phyloP scores from a whole-genome alignment of 2,329 filamentous ascomycete species.

The Thelonectria blattea region DNA sequence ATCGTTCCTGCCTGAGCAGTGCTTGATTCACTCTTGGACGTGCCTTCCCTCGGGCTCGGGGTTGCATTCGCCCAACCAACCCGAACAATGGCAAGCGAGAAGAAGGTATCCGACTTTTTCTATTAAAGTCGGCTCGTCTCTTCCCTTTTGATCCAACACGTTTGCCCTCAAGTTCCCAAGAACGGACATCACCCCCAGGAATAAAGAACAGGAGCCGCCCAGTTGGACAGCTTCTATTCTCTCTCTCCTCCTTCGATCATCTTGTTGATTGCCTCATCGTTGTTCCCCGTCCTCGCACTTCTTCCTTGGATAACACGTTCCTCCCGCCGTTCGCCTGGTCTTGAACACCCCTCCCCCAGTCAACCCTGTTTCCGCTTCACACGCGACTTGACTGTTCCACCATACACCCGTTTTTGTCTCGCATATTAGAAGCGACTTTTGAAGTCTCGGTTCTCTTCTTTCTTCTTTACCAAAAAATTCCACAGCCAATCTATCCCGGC shows the following conservation, averaged over 20 bases:
- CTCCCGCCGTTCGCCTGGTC: neutral
- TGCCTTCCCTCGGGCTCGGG: slow-evolving; percentile 9
- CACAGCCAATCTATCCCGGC: slow-evolving; percentile 25
- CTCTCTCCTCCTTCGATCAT: neutral
- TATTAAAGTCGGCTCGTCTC: slow-evolving; percentile 30
- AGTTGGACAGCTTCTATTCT: neutral
- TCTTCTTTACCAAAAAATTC: slow-evolving; percentile 11
- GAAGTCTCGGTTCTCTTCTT: neutral
- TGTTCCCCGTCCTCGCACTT: neutral
- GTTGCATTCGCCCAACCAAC: slow-evolving; percentile 18
- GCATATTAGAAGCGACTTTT: slow-evolving; percentile 7
- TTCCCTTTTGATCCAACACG: slow-evolving; percentile 4
- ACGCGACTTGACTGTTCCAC: slow-evolving; percentile 35
- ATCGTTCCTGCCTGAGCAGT: no score
- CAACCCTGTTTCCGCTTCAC: slow-evolving; percentile 22
- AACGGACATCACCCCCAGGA: neutral
- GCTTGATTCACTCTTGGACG: no score
- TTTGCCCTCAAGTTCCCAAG: neutral
- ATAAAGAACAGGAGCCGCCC: neutral
- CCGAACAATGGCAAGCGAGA: slow-evolving; percentile 21
- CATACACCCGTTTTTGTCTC: slow-evolving; percentile 36
- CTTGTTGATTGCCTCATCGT: slow-evolving; percentile 4
- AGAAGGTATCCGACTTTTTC: neutral
- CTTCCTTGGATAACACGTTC: neutral
- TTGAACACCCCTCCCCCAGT: slow-evolving; percentile 1